Percentiles rank a stretch among this genome's conserved stretches.
phyloP scores from a whole-genome alignment of 257 asterid species.

The Hygrophila difformis region DNA sequence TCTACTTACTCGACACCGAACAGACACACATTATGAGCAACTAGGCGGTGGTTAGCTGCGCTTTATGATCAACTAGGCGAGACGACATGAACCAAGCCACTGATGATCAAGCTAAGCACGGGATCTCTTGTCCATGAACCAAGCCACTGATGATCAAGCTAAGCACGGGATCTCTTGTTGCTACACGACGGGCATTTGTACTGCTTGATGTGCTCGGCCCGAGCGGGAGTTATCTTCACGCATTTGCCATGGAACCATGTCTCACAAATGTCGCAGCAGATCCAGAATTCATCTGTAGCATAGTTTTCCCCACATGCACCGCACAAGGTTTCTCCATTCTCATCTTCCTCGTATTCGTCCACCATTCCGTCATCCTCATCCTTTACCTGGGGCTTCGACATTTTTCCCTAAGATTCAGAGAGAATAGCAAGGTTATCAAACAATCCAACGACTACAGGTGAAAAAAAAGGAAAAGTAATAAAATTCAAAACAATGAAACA shows the following conservation, averaged over 20 bases:
- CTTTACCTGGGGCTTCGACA: conserved; percentile 26
- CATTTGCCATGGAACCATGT: conserved; percentile 88
- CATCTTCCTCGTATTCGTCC: conserved; percentile 50
- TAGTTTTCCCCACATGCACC: conserved; percentile 73
- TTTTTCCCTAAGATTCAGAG: conserved; percentile 28
- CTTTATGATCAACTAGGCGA: too few relatives aligned
- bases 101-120: too few relatives aligned
- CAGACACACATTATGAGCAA: neutral
- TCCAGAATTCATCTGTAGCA: conserved; percentile 66
- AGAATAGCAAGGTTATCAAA: neutral
- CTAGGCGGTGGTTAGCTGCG: conserved; percentile 5
- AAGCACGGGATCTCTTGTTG: conserved; percentile 59
- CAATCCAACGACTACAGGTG: neutral
- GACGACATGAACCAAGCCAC: too few relatives aligned
- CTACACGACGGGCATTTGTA: conserved; percentile 82
- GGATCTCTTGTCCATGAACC: too few relatives aligned
- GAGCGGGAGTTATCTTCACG: conserved; percentile 76
- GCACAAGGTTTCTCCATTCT: conserved; percentile 59
- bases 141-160: too few relatives aligned
- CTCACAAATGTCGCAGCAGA: conserved; percentile 68
- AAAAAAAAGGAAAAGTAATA: too few relatives aligned
- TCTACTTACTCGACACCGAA: conserved; percentile 8
- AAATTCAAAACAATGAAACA: too few relatives aligned
- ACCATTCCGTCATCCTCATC: conserved; percentile 42
- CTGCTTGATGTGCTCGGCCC: conserved; percentile 77